phyloP scores from a whole-genome alignment of 2,329 filamentous ascomycete genomes.

The Pestalotiopsis sp. region DNA sequence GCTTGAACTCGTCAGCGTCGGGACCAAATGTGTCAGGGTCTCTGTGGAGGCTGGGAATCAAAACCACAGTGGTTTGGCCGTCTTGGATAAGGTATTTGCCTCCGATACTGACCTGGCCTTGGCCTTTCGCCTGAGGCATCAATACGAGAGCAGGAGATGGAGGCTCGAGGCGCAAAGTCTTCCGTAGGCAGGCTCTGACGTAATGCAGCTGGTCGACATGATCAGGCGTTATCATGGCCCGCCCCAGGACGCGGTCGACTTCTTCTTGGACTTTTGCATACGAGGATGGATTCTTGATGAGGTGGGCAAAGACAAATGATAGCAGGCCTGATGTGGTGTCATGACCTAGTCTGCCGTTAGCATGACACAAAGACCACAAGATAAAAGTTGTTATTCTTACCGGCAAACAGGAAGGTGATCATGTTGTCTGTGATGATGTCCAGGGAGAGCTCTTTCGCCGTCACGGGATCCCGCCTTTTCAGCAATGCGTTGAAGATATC shows the following conservation, averaged over 20 bases:
- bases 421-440: conserved; percentile 52
- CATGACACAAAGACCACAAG: neutral
- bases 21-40: neutral
- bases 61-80: neutral
- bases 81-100: neutral
- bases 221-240: conserved; percentile 56
- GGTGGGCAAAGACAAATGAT: conserved; percentile 65
- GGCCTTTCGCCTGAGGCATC: neutral
- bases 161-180: conserved; percentile 53
- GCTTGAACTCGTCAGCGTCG: conserved; percentile 29
- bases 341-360: conserved; percentile 55
- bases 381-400: neutral
- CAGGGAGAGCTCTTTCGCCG: conserved; percentile 48
- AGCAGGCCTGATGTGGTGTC: conserved; percentile 72
- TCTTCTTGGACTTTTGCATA: conserved; percentile 67
- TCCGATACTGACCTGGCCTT: neutral
- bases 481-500: conserved; percentile 59
- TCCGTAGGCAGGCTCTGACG: conserved; percentile 60
- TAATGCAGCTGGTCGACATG: conserved; percentile 69
- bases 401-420: conserved; percentile 47
- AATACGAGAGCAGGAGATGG: conserved; percentile 27
- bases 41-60: neutral
- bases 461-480: conserved; percentile 51
- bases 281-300: conserved; percentile 64
- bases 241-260: conserved; percentile 67